phyloP scores from a whole-genome alignment of 2,329 filamentous ascomycete species.

The Paraconiothyrium sp. region DNA sequence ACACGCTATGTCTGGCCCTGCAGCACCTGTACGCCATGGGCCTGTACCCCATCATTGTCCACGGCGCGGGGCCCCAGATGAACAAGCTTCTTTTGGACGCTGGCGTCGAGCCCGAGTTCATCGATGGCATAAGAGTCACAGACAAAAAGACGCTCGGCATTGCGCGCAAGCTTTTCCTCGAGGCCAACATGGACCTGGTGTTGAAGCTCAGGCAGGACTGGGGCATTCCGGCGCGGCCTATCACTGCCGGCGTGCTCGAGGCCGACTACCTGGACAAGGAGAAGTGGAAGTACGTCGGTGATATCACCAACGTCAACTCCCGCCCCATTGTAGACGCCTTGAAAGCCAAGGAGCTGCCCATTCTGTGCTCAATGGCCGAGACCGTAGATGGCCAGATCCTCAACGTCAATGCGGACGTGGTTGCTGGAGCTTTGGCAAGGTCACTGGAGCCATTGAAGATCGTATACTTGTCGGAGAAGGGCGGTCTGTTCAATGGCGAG shows the following conservation, averaged over 20 bases:
- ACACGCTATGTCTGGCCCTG: slow-evolving; percentile 87
- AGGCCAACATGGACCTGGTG: slow-evolving; percentile 93
- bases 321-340: slow-evolving; percentile 91
- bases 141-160: slow-evolving; percentile 94
- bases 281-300: slow-evolving; percentile 94
- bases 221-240: slow-evolving; percentile 86
- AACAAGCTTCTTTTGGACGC: slow-evolving; percentile 90
- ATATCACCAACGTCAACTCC: slow-evolving; percentile 93
- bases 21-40: slow-evolving; percentile 95
- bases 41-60: slow-evolving; percentile 93
- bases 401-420: slow-evolving; percentile 98
- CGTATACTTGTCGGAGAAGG: slow-evolving; percentile 98
- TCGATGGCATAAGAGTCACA: slow-evolving; percentile 94
- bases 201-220: slow-evolving; percentile 84
- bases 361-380: slow-evolving; percentile 96
- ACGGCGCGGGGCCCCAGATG: slow-evolving; percentile 93
- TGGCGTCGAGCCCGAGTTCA: slow-evolving; percentile 92
- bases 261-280: slow-evolving; percentile 96
- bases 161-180: slow-evolving; percentile 89
- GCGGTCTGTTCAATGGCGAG: slow-evolving; percentile 91
- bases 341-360: slow-evolving; percentile 84
- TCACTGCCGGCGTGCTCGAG: slow-evolving; percentile 88
- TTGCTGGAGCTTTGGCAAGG: slow-evolving; percentile 89
- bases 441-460: slow-evolving; percentile 94
- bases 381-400: slow-evolving; percentile 89